Conservation (phyloP, 768 basidiomycete genomes). For the Podaxis sp. region DNA sequence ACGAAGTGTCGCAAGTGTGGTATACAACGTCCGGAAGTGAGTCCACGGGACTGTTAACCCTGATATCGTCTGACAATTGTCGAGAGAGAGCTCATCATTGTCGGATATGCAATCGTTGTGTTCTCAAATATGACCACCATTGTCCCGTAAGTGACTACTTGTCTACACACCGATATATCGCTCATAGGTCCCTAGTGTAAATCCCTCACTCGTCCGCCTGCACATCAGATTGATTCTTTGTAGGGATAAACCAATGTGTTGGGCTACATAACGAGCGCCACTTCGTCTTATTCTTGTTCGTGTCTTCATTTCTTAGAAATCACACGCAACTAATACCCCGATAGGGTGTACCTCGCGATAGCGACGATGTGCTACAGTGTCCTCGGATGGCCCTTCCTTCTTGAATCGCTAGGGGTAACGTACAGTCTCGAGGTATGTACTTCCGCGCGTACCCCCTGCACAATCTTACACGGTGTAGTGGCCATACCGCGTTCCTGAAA, state of each 20-base stretch:
- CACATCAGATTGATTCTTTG: conserved; percentile 2
- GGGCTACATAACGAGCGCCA: conserved; percentile 95
- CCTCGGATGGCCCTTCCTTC: conserved; percentile 63
- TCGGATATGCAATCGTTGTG: conserved; percentile 85
- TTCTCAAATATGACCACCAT: conserved; percentile 90
- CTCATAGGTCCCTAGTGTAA: conserved; percentile 26
- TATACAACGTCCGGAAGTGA: conserved; percentile 74
- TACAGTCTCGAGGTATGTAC: conserved; percentile 35
- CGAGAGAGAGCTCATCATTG: conserved; percentile 91
- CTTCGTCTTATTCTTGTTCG: conserved; percentile 92
- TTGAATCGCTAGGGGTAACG: conserved; percentile 58
- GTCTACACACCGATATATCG: conserved; percentile 6
- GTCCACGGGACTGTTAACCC: conserved; percentile 21
- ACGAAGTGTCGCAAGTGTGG: conserved; percentile 73
- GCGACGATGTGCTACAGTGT: conserved; percentile 59
- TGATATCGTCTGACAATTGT: conserved; percentile 14
- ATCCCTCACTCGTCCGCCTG: conserved; percentile 9
- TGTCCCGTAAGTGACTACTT: conserved; percentile 69
- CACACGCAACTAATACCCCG: not conserved
- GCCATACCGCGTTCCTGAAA: conserved; percentile 62
- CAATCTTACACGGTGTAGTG: conserved; percentile 20
- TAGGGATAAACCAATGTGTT: conserved; percentile 98
- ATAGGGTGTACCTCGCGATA: conserved; percentile 79
- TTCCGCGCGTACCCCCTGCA: not conserved
- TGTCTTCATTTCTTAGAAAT: conserved; percentile 7